Evolutionary conservation across 495 filamentous ascomycete species (phyloP).

Genomic region (Talaromyces proteolyticus): DNA sequence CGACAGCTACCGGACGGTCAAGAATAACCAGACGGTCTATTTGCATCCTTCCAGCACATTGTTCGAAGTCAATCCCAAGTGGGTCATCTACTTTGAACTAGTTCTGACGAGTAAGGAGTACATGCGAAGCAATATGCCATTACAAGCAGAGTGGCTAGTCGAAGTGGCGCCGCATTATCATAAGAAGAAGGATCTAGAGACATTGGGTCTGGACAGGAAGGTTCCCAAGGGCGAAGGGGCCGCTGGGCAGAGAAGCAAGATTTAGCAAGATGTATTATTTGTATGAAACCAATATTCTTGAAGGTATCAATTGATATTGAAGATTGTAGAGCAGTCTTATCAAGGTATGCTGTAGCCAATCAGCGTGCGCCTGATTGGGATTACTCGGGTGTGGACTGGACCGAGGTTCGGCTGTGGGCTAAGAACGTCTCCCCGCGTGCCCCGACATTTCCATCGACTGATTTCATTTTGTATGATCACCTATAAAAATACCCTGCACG

Average conservation of each 20-base stretch:
- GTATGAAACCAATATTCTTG: no score
- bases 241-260: slow-evolving; percentile 42
- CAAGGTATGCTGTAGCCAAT: no score
- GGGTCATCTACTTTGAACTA: slow-evolving; percentile 87
- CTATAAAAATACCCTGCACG: no score
- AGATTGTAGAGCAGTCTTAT: no score
- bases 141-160: slow-evolving; percentile 78
- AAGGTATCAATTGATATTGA: no score
- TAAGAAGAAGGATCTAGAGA: slow-evolving; percentile 88
- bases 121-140: slow-evolving; percentile 80
- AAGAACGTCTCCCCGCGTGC: neutral
- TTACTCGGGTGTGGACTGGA: no score
- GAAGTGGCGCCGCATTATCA: slow-evolving; percentile 96
- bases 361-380: no score
- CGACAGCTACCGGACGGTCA: slow-evolving; percentile 90
- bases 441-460: neutral
- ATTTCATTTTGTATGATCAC: no score
- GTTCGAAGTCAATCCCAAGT: slow-evolving; percentile 78
- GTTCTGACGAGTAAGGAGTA: slow-evolving; percentile 94
- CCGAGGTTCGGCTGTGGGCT: no score
- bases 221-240: slow-evolving; percentile 59
- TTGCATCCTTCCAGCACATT: slow-evolving; percentile 82
- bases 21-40: slow-evolving; percentile 85
- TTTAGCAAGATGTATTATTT: slow-evolving; percentile 11
- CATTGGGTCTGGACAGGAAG: slow-evolving; percentile 72